Evolutionary conservation across 1,284 basidiomycete species (phyloP).

Genomic region (Trichosporon ovoides): DNA sequence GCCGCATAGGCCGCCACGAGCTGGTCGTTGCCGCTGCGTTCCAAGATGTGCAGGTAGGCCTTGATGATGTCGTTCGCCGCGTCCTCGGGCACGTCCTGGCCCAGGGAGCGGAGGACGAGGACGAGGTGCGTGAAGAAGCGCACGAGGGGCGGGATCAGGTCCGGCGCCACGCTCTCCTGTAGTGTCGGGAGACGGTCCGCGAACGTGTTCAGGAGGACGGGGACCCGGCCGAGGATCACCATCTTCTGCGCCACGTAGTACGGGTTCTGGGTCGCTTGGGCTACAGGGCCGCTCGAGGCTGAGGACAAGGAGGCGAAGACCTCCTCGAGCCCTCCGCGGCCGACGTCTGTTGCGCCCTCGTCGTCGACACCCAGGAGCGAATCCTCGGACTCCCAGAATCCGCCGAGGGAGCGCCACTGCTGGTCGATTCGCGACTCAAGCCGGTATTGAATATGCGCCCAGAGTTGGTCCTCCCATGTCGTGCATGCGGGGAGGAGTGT

Average conservation of each 20-base stretch:
- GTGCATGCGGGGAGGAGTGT: conserved; percentile 70
- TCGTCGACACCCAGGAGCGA: conserved; percentile 26
- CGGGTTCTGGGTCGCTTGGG: conserved; percentile 65
- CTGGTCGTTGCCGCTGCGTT: conserved; percentile 75
- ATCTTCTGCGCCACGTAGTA: conserved; percentile 66
- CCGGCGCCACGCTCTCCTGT: conserved; percentile 23
- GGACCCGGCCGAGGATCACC: conserved; percentile 72
- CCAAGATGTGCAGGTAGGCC: conserved; percentile 80
- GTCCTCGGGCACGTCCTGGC: conserved; percentile 63
- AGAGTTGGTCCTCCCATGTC: conserved; percentile 91
- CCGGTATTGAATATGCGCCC: conserved; percentile 80
- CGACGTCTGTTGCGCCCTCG: conserved; percentile 31
- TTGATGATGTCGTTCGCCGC: conserved; percentile 79
- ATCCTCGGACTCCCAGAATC: conserved; percentile 47
- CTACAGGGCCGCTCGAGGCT: conserved; percentile 33
- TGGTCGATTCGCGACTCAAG: conserved; percentile 59
- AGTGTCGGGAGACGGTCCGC: conserved; percentile 55
- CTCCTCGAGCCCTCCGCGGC: conserved; percentile 38
- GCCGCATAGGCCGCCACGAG: conserved; percentile 92
- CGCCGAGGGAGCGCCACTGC: conserved; percentile 42
- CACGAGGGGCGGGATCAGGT: conserved; percentile 47
- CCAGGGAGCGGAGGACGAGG: conserved; percentile 78
- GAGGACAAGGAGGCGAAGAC: conserved; percentile 43
- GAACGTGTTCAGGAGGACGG: conserved; percentile 66
- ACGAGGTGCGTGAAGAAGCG: conserved; percentile 95